These are phyloP conservation scores for Eimeria nieschulzi DNA, from an alignment of 169 alveolate genomes.

Conservation along the genomic window DNA sequence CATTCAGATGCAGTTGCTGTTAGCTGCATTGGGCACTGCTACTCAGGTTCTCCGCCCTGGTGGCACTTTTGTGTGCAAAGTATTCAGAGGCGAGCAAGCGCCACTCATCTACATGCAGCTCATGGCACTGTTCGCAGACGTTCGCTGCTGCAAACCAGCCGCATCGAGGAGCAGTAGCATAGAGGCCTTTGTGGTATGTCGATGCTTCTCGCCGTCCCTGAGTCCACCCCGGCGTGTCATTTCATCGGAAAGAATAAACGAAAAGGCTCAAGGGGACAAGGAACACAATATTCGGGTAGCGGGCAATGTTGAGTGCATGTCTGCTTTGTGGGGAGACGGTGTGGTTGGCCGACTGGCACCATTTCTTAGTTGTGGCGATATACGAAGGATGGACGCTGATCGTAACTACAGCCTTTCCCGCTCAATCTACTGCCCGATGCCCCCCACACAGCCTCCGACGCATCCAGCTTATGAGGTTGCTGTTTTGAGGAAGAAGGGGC, in stretches of 20 bases:
- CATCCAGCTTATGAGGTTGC: conserved; percentile 73
- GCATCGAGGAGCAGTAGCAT: conserved; percentile 89
- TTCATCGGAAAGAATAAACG: not conserved
- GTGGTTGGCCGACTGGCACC: conserved; percentile 70
- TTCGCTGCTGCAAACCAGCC: conserved; percentile 90
- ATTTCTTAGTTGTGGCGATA: conserved; percentile 76
- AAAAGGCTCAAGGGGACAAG: not conserved
- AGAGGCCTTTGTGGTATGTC: conserved; percentile 89
- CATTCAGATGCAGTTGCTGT: conserved; percentile 94
- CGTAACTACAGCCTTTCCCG: conserved; percentile 30
- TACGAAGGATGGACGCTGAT: conserved; percentile 72
- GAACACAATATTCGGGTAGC: not conserved
- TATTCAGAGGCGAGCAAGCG: conserved; percentile 95
- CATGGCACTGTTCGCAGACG: conserved; percentile 71
- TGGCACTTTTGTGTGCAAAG: conserved; percentile 96
- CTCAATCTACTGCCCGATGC: conserved; percentile 28
- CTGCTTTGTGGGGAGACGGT: not conserved
- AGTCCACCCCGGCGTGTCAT: not conserved
- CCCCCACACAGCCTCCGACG: conserved; percentile 75
- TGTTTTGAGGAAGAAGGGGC: conserved; percentile 16
- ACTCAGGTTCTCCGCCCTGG: conserved; percentile 90
- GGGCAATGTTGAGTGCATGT: not conserved
- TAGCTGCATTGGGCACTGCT: conserved; percentile 94
- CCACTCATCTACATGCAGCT: conserved; percentile 83
- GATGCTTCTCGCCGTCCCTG: conserved; percentile 11